Percentiles rank a stretch among this genome's conserved stretches.
These are phyloP conservation scores for Leccinum disarticulatum DNA, from an alignment of 768 basidiomycete genomes.

Conservation along the genomic window DNA sequence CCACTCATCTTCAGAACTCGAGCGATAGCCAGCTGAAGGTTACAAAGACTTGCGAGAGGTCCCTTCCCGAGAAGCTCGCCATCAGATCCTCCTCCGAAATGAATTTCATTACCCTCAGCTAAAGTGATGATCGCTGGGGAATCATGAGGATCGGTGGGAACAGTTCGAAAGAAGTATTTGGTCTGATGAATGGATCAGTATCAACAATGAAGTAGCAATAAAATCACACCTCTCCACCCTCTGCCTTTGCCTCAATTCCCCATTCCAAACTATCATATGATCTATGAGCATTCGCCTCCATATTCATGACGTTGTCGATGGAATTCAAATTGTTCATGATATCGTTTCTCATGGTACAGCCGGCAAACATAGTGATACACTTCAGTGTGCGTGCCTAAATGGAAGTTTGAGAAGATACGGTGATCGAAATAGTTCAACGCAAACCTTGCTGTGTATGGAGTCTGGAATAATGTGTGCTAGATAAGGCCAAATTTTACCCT, in stretches of 20 bases:
- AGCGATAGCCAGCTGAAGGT: constrained; percentile 7
- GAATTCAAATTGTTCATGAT: too few relatives aligned
- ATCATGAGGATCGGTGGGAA: too few relatives aligned
- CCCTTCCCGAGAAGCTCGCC: not conserved
- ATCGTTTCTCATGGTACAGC: too few relatives aligned
- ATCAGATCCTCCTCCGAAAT: constrained; percentile 1
- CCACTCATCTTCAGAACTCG: constrained; percentile 6
- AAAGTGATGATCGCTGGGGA: not conserved
- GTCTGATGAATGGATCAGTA: not conserved
- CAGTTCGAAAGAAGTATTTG: too few relatives aligned
- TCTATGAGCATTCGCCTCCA: not conserved
- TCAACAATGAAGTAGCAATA: not conserved
- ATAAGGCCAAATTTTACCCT: not conserved
- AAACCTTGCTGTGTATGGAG: too few relatives aligned
- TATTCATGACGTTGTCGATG: not conserved
- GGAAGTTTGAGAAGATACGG: too few relatives aligned
- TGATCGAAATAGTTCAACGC: too few relatives aligned
- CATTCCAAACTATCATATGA: not conserved
- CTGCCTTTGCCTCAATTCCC: constrained; percentile 6
- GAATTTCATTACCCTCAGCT: too few relatives aligned
- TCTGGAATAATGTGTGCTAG: too few relatives aligned
- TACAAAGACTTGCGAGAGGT: not conserved
- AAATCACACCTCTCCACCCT: not conserved
- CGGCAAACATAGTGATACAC: too few relatives aligned
- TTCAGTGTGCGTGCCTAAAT: too few relatives aligned